Evolutionary conservation across 1,139 yeast genomes (phyloP).

Genomic region (Yamadazyma atlantica): DNA sequence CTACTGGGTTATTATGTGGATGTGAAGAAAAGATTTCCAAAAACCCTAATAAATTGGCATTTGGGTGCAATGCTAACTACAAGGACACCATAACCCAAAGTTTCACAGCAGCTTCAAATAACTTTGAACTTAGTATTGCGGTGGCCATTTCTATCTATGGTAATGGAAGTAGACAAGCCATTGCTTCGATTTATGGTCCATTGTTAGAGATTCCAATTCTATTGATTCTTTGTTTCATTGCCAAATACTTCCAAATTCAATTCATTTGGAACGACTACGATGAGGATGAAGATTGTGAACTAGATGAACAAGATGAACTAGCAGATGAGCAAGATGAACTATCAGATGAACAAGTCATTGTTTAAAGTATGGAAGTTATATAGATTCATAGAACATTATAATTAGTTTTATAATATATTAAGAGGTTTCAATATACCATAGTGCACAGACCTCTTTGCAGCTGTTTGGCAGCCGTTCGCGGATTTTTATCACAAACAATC

Average conservation of each 20-base stretch:
- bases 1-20: slow-evolving; percentile 28
- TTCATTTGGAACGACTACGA: slow-evolving; percentile 24
- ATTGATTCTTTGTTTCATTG: slow-evolving; percentile 41
- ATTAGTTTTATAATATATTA: too few relatives aligned
- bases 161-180: slow-evolving; percentile 50
- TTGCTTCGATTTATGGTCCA: slow-evolving; percentile 64
- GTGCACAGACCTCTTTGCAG: neutral
- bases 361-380: too few relatives aligned
- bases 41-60: slow-evolving; percentile 18
- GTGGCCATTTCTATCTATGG: slow-evolving; percentile 57
- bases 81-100: slow-evolving; percentile 48
- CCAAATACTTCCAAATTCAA: slow-evolving; percentile 29
- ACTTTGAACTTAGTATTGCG: slow-evolving; percentile 53
- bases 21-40: slow-evolving; percentile 29
- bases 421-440: too few relatives aligned
- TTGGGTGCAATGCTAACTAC: slow-evolving; percentile 40
- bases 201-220: slow-evolving; percentile 56
- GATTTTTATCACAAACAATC: neutral
- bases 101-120: slow-evolving; percentile 60
- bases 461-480: neutral
- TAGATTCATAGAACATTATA: neutral
- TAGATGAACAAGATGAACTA: too few relatives aligned
- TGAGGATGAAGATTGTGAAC: slow-evolving; percentile 2
- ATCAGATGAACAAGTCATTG: too few relatives aligned
- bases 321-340: too few relatives aligned